phyloP scores from a whole-genome alignment of 768 basidiomycete species.

The Russula sp. region DNA sequence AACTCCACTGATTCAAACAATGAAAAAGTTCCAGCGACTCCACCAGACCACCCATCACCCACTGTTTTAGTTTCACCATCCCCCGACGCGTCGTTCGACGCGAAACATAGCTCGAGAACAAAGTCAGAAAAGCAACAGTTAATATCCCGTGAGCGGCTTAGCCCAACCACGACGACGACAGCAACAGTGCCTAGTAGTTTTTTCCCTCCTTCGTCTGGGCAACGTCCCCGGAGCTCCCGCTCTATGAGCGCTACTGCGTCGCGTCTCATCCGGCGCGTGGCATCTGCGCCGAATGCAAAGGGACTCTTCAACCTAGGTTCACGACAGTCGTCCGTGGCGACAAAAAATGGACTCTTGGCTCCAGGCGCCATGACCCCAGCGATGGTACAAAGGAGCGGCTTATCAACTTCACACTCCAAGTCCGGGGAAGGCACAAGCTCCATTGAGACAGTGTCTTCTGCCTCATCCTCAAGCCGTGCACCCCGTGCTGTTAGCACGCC shows the following conservation, averaged over 20 bases:
- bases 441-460: constrained; percentile 74
- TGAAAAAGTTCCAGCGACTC: constrained; percentile 32
- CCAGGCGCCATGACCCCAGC: constrained; percentile 62
- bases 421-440: constrained; percentile 57
- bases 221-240: constrained; percentile 56
- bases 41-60: constrained; percentile 28
- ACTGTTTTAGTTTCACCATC: constrained; percentile 32
- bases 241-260: constrained; percentile 71
- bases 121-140: constrained; percentile 38
- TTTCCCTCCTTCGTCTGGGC: constrained; percentile 40
- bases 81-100: constrained; percentile 25
- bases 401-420: constrained; percentile 42
- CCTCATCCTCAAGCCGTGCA: constrained; percentile 60
- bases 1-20: constrained; percentile 70
- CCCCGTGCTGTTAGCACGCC: constrained; percentile 36
- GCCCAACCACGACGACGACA: constrained; percentile 44
- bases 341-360: constrained; percentile 76
- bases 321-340: constrained; percentile 50
- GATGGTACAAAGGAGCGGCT: constrained; percentile 48
- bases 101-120: constrained; percentile 30
- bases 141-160: constrained; percentile 34
- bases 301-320: constrained; percentile 70
- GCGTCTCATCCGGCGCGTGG: constrained; percentile 91
- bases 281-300: constrained; percentile 95
- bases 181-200: constrained; percentile 48